These are phyloP conservation scores for Xylariaceae sp. DNA, from an alignment of 2,329 filamentous ascomycete species.

Conservation along the genomic window DNA sequence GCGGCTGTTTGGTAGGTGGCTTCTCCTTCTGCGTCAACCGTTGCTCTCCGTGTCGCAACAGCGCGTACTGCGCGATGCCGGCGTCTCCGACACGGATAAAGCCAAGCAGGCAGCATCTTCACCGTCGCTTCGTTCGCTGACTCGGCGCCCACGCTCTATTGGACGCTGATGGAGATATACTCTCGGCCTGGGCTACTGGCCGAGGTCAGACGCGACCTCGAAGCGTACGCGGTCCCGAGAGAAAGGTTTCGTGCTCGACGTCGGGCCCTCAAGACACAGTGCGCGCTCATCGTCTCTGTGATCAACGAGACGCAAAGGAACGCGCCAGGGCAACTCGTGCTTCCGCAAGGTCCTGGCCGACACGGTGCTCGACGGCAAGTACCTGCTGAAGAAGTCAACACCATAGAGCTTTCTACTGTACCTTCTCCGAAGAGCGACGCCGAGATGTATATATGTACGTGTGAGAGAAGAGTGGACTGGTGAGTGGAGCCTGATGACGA, in stretches of 20 bases:
- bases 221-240: slow-evolving; percentile 17
- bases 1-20: too few relatives aligned
- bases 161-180: slow-evolving; percentile 39
- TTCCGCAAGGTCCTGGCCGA: slow-evolving; percentile 30
- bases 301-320: slow-evolving; percentile 35
- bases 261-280: slow-evolving; percentile 30
- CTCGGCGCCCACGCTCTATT: slow-evolving; percentile 38
- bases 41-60: too few relatives aligned
- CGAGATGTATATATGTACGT: slow-evolving; percentile 3
- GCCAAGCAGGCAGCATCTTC: slow-evolving; percentile 7
- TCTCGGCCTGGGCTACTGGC: slow-evolving; percentile 33
- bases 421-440: slow-evolving; percentile 6
- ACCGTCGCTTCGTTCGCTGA: slow-evolving; percentile 36
- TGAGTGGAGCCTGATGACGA: slow-evolving; percentile 4
- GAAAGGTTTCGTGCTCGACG: slow-evolving; percentile 25
- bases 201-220: slow-evolving; percentile 36
- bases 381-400: slow-evolving; percentile 27
- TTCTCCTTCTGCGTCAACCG: too few relatives aligned
- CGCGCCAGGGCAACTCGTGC: slow-evolving; percentile 21
- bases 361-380: slow-evolving; percentile 28
- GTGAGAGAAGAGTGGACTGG: slow-evolving; percentile 5
- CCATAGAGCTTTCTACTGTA: slow-evolving; percentile 5
- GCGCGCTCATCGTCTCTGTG: slow-evolving; percentile 31
- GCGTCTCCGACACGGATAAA: slow-evolving; percentile 4
- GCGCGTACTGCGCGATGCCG: slow-evolving; percentile 1